These are phyloP conservation scores for Cercospora sp. DNA, from an alignment of 2,329 filamentous ascomycete genomes.

Conservation along the genomic window DNA sequence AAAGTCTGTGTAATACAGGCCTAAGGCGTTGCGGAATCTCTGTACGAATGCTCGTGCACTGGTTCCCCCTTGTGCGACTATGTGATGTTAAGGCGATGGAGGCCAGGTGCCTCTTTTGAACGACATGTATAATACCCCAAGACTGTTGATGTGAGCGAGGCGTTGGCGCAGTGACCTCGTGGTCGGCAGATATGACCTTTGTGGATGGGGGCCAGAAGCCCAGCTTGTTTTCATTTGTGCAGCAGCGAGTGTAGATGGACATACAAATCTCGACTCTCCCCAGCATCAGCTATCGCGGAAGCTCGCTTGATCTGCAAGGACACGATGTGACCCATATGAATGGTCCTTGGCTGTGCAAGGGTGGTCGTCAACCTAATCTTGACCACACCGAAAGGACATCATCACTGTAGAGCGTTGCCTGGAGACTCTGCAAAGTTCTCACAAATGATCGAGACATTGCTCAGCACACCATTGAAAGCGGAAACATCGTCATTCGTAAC, in stretches of 20 bases:
- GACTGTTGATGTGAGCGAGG: conserved; percentile 1
- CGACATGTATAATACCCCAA: conserved; percentile 6
- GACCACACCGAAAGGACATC: not conserved
- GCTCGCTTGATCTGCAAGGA: not conserved
- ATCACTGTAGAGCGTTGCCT: not conserved
- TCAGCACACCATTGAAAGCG: not conserved
- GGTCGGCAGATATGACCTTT: not conserved
- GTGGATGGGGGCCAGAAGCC: not conserved
- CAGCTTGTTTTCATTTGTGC: conserved; percentile 7
- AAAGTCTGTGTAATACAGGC: conserved; percentile 9
- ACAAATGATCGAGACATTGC: not conserved
- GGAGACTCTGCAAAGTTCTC: not conserved
- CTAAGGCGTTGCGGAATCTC: conserved; percentile 13
- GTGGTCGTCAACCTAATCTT: not conserved
- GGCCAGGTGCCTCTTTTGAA: not conserved
- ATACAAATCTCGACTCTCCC: conserved; percentile 7
- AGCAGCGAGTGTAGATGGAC: conserved; percentile 2
- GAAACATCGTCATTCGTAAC: not conserved
- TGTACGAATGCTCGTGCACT: not conserved
- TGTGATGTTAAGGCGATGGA: not conserved
- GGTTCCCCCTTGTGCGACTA: not conserved
- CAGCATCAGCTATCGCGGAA: not conserved
- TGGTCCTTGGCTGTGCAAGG: not conserved
- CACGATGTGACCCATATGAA: not conserved
- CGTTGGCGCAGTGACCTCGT: conserved; percentile 5